phyloP scores from a whole-genome alignment of 2,329 filamentous ascomycete genomes.

The Aspergillus cejpii region DNA sequence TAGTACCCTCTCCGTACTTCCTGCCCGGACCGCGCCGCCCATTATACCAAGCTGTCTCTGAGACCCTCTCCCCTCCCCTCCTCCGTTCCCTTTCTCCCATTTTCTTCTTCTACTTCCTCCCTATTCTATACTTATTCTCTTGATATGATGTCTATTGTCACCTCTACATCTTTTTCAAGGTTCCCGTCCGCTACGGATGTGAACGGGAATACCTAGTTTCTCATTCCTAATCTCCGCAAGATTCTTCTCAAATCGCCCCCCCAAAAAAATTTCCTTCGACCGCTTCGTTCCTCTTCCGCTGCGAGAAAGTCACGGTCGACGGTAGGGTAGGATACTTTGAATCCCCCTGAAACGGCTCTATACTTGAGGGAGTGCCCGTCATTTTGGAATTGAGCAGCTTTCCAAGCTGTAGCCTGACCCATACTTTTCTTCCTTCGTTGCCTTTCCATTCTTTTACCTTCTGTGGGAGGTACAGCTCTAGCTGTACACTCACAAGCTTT shows the following conservation, averaged over 20 bases:
- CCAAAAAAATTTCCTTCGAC: slow-evolving; percentile 29
- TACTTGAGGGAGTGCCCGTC: slow-evolving; percentile 3
- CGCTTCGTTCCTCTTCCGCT: slow-evolving; percentile 16
- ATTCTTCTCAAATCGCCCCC: slow-evolving; percentile 13
- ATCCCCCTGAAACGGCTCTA: slow-evolving; percentile 6
- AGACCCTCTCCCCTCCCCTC: slow-evolving; percentile 9
- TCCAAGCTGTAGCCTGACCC: background rate
- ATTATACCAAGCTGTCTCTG: slow-evolving; percentile 21
- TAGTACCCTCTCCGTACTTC: slow-evolving; percentile 1
- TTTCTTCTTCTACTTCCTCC: slow-evolving; percentile 15
- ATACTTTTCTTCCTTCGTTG: slow-evolving; percentile 9
- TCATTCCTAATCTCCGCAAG: slow-evolving; percentile 12
- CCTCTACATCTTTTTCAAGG: slow-evolving; percentile 26
- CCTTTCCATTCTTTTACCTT: slow-evolving; percentile 1
- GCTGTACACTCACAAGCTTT: background rate
- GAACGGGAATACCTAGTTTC: slow-evolving; percentile 38
- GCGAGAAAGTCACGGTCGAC: slow-evolving; percentile 11
- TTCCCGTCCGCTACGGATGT: slow-evolving; percentile 42
- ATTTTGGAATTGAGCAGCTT: slow-evolving; percentile 2
- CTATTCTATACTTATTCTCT: slow-evolving; percentile 16
- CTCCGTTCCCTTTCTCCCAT: slow-evolving; percentile 13
- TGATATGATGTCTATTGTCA: slow-evolving; percentile 35
- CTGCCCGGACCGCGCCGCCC: slow-evolving; percentile 30
- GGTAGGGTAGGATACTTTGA: slow-evolving; percentile 11
- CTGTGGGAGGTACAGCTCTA: background rate